These are phyloP conservation scores for Moelleriella libera DNA, from an alignment of 2,329 filamentous ascomycete species.

Conservation along the genomic window DNA sequence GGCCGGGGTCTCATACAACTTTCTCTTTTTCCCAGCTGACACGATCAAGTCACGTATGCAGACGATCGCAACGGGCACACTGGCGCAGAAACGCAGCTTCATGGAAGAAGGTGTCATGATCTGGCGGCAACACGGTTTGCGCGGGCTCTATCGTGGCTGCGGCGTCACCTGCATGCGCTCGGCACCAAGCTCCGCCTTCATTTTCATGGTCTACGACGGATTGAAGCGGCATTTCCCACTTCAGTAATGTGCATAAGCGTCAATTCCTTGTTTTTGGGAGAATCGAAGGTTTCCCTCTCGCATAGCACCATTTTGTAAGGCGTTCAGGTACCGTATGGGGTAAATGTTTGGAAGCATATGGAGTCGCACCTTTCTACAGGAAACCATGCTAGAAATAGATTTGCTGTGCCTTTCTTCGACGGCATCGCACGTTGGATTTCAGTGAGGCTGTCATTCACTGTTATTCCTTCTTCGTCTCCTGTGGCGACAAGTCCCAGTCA, in stretches of 20 bases:
- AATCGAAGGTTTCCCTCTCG: no score
- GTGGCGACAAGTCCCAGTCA: constrained; percentile 42
- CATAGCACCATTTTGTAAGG: constrained; percentile 1
- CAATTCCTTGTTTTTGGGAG: not conserved
- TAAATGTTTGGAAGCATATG: not conserved
- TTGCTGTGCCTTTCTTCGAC: not conserved
- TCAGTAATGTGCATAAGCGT: constrained; percentile 12
- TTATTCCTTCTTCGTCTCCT: constrained; percentile 9
- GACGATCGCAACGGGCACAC: constrained; percentile 56
- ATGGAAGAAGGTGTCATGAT: constrained; percentile 54
- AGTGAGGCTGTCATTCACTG: not conserved
- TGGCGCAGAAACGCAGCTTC: constrained; percentile 50
- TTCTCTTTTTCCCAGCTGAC: constrained; percentile 92
- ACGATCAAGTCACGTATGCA: constrained; percentile 97
- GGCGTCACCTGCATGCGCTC: constrained; percentile 82
- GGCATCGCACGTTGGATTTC: not conserved
- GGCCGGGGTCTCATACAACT: constrained; percentile 91
- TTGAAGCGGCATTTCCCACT: constrained; percentile 56
- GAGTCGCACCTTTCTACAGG: not conserved
- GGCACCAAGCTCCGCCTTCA: constrained; percentile 92
- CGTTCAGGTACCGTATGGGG: constrained; percentile 1
- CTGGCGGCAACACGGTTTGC: constrained; percentile 72
- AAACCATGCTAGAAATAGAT: not conserved
- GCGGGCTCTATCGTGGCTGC: constrained; percentile 83
- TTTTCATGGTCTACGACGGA: constrained; percentile 89